Percentiles rank a stretch among this genome's conserved stretches.
Evolutionary conservation across 129 eudicot species (phyloP).

Genomic region (Centaurea solstitialis): DNA sequence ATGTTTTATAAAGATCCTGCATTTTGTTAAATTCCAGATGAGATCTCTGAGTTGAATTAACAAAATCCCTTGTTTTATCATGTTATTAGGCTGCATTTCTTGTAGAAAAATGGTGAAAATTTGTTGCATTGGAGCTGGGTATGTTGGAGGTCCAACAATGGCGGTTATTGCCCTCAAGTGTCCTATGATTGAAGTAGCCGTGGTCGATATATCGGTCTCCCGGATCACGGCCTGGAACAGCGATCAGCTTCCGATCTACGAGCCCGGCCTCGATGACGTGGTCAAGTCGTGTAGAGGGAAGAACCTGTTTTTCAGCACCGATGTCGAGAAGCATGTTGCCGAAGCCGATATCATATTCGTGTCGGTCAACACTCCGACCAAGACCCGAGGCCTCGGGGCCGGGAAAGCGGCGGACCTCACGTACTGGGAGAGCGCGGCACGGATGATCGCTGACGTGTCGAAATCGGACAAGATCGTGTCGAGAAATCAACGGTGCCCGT

Average conservation of each 20-base stretch:
- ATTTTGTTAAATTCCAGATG: constrained; percentile 9
- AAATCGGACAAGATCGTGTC: constrained; percentile 70
- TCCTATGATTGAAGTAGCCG: constrained; percentile 53
- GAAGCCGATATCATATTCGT: constrained; percentile 81
- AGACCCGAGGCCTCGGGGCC: constrained; percentile 70
- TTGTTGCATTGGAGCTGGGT: constrained; percentile 78
- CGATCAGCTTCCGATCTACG: constrained; percentile 64
- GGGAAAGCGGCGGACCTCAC: constrained; percentile 77
- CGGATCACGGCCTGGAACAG: constrained; percentile 75
- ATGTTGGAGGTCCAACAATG: constrained; percentile 80
- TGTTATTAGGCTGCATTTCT: constrained; percentile 18
- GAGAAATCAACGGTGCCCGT: constrained; percentile 66
- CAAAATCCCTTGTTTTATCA: neutral
- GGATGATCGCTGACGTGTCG: constrained; percentile 81
- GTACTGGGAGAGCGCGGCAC: constrained; percentile 75
- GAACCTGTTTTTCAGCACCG: constrained; percentile 63
- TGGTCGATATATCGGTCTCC: constrained; percentile 64
- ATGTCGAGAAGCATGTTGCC: constrained; percentile 61
- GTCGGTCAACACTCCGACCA: constrained; percentile 72
- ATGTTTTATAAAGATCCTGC: neutral
- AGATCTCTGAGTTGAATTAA: neutral
- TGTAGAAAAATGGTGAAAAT: constrained; percentile 63
- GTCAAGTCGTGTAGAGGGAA: constrained; percentile 71
- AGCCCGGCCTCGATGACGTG: constrained; percentile 73
- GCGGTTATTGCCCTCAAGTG: constrained; percentile 68